Evolutionary conservation across 73 alveolate genomes (phyloP).

Genomic region (Symbiodinium pilosum): DNA sequence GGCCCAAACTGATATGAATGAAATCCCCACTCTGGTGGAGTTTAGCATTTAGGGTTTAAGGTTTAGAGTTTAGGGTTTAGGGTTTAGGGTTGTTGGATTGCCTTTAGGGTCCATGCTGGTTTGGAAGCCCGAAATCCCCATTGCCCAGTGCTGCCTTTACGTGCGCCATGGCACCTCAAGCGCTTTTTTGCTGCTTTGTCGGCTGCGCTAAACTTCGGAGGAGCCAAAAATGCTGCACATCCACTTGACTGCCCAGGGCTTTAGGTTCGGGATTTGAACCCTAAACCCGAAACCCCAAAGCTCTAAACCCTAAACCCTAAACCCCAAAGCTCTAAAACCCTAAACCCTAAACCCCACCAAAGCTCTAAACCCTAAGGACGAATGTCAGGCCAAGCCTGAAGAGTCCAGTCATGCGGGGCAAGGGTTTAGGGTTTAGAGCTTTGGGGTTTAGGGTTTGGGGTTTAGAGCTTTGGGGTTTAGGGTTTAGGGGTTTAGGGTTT

Average conservation of each 20-base stretch:
- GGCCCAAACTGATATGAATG: no score
- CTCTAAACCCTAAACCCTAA: not conserved
- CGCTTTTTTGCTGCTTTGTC: no score
- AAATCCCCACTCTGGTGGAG: no score
- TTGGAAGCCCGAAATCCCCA: not conserved
- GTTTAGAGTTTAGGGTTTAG: not conserved
- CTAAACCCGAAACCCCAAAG: not conserved
- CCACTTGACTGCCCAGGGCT: no score
- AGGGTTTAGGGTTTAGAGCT: not conserved
- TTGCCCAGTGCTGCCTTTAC: no score
- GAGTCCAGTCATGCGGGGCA: not conserved
- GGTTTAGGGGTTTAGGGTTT: no score
- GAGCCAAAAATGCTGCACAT: no score
- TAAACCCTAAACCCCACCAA: not conserved
- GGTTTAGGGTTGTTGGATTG: not conserved
- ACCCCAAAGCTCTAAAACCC: not conserved
- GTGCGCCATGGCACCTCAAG: no score
- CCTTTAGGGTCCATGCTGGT: not conserved
- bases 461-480: no score
- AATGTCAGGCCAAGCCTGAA: not conserved
- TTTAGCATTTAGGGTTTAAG: not conserved
- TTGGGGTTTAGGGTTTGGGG: no score
- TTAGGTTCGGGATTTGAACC: no score
- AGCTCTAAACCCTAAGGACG: not conserved
- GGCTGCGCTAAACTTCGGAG: no score